A percentile compares a stretch with the other conserved stretches of the same genome.
These are phyloP conservation scores for Clonostachys chloroleuca DNA, from an alignment of 2,329 filamentous ascomycete genomes.

Conservation along the genomic window DNA sequence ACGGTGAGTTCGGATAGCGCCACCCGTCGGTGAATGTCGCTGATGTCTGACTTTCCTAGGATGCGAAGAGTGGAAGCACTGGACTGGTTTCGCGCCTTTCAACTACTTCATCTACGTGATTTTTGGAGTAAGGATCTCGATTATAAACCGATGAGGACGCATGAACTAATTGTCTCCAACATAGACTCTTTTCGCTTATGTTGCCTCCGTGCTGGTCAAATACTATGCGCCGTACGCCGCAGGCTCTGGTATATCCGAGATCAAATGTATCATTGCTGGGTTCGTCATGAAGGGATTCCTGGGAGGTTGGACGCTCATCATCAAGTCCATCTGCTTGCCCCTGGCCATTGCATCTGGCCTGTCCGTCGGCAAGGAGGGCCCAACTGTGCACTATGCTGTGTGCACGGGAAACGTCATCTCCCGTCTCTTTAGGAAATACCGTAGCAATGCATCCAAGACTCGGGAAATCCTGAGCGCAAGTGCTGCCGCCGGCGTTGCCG, in stretches of 20 bases:
- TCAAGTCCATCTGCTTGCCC: conserved; percentile 89
- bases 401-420: conserved; percentile 97
- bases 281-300: conserved; percentile 99
- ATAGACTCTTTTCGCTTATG: conserved; percentile 73
- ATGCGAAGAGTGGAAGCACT: conserved; percentile 83
- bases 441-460: conserved; percentile 86
- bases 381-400: conserved; percentile 98
- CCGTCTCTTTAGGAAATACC: conserved; percentile 87
- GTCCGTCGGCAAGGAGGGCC: conserved; percentile 94
- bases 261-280: conserved; percentile 98
- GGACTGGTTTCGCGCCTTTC: conserved; percentile 72
- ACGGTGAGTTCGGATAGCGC: conserved; percentile 43
- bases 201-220: conserved; percentile 80
- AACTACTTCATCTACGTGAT: conserved; percentile 89
- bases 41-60: conserved; percentile 34
- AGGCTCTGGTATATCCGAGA: conserved; percentile 95
- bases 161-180: background rate
- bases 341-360: conserved; percentile 90
- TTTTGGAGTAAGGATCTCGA: conserved; percentile 60
- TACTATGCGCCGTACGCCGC: conserved; percentile 93
- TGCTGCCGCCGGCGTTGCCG: conserved; percentile 89
- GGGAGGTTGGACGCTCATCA: conserved; percentile 83
- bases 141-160: background rate
- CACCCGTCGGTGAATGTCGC: background rate
- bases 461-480: conserved; percentile 92